Evolutionary conservation across 441 rosid genomes (phyloP), one percentile per base, ranked within the genome.

Genomic region (Syzygium malaccense): DNA sequence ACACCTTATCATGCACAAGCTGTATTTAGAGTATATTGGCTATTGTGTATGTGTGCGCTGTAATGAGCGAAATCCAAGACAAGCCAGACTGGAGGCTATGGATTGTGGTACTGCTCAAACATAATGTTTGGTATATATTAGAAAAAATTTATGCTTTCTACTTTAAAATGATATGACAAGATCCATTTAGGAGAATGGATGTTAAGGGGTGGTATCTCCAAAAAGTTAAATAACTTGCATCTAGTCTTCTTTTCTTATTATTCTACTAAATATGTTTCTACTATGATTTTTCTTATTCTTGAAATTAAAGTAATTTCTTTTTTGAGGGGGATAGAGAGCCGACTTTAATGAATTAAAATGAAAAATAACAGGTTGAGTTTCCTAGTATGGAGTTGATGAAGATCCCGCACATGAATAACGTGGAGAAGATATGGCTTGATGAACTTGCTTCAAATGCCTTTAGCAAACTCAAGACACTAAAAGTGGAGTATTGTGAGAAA

Each of bases 251-350:
- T 60, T 60, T 60, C 68, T 60, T 0, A 14, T 1, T 60, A 4
- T 0, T 6, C 14, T 60, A 60, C 6, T 6, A 14, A 60, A 14
- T 3, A 58, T 26, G 64, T 58, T 3, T 14, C 1, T 58, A 15
- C 4, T 4, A 1, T 6, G 14, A 58, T 58, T 11, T 62, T n/a
- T 0, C 33, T 62, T 0, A 2, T n/a, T 60, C 68, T 60, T 28
- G 33, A 62, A n/a, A 62, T 58, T n/a, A 13, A 0, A 62, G 4
- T 60, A 0, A 6, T n/a, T 9, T 15, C 20, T 6, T 30, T 7
- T 13, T 62, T n/a, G 12, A 60, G 2, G 4, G 19, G 2, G 6
- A 60, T 4, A 60, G n/a, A 60, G 33, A 60, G 18, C 5, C 0
- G 4, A 2, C 18, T 3, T 18, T 60, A 60, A 60, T 14, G 3